Conservation (phyloP, 2,329 filamentous ascomycete species). For the Aspergillus sp. region DNA sequence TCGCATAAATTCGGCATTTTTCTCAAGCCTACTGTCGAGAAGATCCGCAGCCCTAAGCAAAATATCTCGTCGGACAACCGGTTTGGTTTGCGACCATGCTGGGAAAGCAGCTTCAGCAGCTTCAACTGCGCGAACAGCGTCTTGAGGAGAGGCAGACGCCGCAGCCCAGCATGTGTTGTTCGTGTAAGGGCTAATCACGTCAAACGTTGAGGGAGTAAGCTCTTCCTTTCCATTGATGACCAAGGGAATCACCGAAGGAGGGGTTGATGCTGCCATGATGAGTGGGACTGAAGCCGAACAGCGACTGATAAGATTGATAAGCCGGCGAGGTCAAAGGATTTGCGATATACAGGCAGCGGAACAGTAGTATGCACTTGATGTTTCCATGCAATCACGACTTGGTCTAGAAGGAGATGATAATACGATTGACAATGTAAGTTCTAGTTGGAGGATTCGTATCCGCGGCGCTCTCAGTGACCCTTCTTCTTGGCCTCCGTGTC, state of each 20-base stretch:
- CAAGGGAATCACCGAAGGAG: slow-evolving; percentile 30
- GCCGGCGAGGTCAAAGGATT: background rate
- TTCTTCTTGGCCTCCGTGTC: no score
- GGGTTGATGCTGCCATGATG: slow-evolving; percentile 8
- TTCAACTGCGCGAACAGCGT: slow-evolving; percentile 42
- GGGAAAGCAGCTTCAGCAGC: slow-evolving; percentile 57
- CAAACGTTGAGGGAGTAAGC: slow-evolving; percentile 29
- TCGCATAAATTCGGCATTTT: slow-evolving; percentile 47
- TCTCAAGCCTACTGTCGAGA: slow-evolving; percentile 39
- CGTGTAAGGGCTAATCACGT: slow-evolving; percentile 56
- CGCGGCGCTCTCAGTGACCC: no score
- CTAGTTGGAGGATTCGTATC: no score
- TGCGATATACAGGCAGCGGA: background rate
- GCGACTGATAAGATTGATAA: no score
- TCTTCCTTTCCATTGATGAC: slow-evolving; percentile 41
- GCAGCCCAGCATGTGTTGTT: slow-evolving; percentile 54
- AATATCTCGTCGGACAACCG: slow-evolving; percentile 64
- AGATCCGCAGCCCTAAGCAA: slow-evolving; percentile 69
- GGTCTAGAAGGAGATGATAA: background rate
- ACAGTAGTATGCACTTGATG: background rate
- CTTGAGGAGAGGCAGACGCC: slow-evolving; percentile 50
- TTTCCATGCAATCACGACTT: background rate
- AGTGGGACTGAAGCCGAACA: no score
- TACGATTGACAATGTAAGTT: no score
- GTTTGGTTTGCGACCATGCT: slow-evolving; percentile 64